phyloP scores from a whole-genome alignment of 2,329 filamentous ascomycete genomes.

The Colletotrichum sp. region DNA sequence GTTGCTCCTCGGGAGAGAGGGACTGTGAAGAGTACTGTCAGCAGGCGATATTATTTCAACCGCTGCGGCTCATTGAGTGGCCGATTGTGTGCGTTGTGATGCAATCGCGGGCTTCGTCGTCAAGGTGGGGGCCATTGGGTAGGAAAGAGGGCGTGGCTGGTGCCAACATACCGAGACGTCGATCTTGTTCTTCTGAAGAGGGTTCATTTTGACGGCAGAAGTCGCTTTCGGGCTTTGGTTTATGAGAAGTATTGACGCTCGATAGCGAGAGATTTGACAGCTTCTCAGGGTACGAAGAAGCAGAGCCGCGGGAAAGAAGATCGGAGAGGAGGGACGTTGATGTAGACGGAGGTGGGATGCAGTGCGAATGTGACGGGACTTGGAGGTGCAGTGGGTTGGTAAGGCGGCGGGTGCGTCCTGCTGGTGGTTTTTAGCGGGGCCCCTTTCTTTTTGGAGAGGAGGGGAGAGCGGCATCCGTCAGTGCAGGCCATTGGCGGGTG shows the following conservation, averaged over 20 bases:
- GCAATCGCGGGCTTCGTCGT: not conserved
- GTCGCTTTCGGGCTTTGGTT: not conserved
- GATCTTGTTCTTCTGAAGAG: conserved; percentile 97
- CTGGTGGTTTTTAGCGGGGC: conserved; percentile 19
- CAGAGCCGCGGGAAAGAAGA: not conserved
- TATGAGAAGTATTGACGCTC: not conserved
- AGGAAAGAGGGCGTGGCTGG: conserved; percentile 20
- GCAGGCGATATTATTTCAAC: conserved; percentile 7
- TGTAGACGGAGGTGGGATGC: conserved; percentile 7
- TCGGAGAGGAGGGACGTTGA: conserved; percentile 4
- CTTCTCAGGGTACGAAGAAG: not conserved
- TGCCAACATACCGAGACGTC: conserved; percentile 81
- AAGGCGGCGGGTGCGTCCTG: conserved; percentile 13
- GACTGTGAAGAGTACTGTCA: conserved; percentile 60
- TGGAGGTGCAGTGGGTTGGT: conserved; percentile 18
- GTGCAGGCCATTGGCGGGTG: not conserved
- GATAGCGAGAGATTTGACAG: not conserved
- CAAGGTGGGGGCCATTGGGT: conserved; percentile 10
- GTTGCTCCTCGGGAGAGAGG: conserved; percentile 92
- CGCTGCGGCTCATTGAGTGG: not conserved
- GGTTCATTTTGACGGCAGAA: conserved; percentile 72
- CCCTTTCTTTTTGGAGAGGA: conserved; percentile 12
- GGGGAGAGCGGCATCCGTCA: not conserved
- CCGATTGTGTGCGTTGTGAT: not conserved
- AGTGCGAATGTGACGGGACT: conserved; percentile 16